A percentile compares a stretch with the other conserved stretches of the same genome.
Evolutionary conservation across 441 rosid genomes (phyloP).

Genomic region (Gossypium lobatum): DNA sequence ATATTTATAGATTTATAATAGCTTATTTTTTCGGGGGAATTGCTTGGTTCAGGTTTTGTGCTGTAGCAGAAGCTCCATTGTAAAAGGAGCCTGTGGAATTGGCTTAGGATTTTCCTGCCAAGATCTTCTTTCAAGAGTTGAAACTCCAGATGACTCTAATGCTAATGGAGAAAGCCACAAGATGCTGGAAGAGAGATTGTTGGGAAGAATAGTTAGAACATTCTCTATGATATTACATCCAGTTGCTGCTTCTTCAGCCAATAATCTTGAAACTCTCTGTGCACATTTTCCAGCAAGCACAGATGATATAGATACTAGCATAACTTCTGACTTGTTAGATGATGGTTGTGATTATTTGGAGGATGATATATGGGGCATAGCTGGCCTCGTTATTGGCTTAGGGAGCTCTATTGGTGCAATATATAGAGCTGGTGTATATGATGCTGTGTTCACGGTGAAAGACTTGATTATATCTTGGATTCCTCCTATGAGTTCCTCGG

Average conservation of each 20-base stretch:
- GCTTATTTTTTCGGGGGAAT: slow-evolving; percentile 13
- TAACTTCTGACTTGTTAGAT: slow-evolving; percentile 33
- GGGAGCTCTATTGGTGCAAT: slow-evolving; percentile 69
- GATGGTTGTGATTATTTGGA: slow-evolving; percentile 53
- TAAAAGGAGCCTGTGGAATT: slow-evolving; percentile 91
- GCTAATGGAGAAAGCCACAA: slow-evolving; percentile 43
- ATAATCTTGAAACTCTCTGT: slow-evolving; percentile 45
- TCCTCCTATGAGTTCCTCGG: slow-evolving; percentile 43
- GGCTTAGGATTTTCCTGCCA: slow-evolving; percentile 89
- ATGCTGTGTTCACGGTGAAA: slow-evolving; percentile 58
- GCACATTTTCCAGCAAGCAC: slow-evolving; percentile 34
- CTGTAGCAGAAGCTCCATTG: slow-evolving; percentile 72
- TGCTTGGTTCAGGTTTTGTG: slow-evolving; percentile 63
- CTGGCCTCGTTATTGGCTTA: slow-evolving; percentile 87
- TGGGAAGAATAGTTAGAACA: slow-evolving; percentile 56
- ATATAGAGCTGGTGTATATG: slow-evolving; percentile 71
- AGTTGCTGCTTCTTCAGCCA: slow-evolving; percentile 41
- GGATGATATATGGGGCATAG: slow-evolving; percentile 89
- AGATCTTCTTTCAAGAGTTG: slow-evolving; percentile 59
- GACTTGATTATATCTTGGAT: slow-evolving; percentile 72
- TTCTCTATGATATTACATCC: slow-evolving; percentile 44
- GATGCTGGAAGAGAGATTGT: slow-evolving; percentile 52
- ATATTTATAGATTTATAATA: not conserved
- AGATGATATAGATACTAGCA: slow-evolving; percentile 24
- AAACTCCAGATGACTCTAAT: slow-evolving; percentile 35